Evolutionary conservation across 1,284 basidiomycete genomes (phyloP), one percentile per base, ranked within the genome.

Genomic region (Naganishia albida): DNA sequence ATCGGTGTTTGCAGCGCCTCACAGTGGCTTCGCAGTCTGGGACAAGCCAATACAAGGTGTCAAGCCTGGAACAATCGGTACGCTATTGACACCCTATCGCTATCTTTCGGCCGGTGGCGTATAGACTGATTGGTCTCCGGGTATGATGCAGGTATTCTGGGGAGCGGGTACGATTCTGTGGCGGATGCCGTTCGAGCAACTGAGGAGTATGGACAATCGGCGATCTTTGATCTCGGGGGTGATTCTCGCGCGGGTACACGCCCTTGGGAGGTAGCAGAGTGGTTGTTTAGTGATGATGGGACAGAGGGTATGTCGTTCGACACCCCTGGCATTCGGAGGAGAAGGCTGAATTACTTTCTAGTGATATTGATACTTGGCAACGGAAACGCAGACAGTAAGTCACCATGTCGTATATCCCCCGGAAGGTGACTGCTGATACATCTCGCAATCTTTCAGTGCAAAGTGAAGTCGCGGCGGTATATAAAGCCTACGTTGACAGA

Each of bases 241-340:
- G 25, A 42, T 40, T 16, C 46, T 34, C 34, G 34, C 16, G 46
- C 57, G 39, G 57, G 57, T n/a, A 60, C 57, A 26, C 46, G 57
- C 20, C 57, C 57, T 1, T 49, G 44, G 46, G 57, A 60, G 46
- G 57, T 40, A 8, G 57, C 34, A n/a, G 46, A 60, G 38, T 60
- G 57, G 57, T 25, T 60, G 23, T 60, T 60, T 15, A 60, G 57
- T 23, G 57, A 60, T 40, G 57, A 60, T 50, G 57, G 57, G 7
- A 60, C 57, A 40, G 57, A 60, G 23, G 40, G 57, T 60, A n/a
- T 18, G 57, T 59, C 26, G 4, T 34, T 34, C 6, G 10, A 34
- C 34, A 34, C 34, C 4, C 10, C 34, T 6, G 16, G 49, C 23
- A 25, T 60, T 12, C 15, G n/a, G 18, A 15, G 20, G 57, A 13